Evolutionary conservation across 139 green algal species (phyloP).

Genomic region (Chlamydomonas schloesseri): DNA sequence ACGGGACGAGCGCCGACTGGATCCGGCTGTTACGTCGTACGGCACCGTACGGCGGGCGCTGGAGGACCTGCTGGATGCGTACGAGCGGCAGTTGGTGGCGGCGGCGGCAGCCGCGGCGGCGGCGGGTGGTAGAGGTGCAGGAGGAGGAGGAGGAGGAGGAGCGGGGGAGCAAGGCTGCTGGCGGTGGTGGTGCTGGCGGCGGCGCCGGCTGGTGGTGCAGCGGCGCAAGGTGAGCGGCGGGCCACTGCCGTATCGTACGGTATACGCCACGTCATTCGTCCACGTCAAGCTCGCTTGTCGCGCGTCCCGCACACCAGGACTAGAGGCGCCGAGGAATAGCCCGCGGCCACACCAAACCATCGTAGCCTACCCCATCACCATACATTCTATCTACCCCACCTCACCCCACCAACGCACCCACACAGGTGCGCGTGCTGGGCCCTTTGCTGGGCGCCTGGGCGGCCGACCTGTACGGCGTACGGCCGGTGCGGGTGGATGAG

Average conservation of each 20-base stretch:
- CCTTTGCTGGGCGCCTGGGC: constrained; percentile 67
- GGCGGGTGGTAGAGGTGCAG: neutral
- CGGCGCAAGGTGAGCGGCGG: too few relatives aligned
- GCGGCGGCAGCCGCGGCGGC: neutral
- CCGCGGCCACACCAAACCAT: too few relatives aligned
- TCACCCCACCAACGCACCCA: neutral
- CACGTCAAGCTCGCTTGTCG: too few relatives aligned
- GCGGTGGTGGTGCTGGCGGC: neutral
- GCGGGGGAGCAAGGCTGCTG: neutral
- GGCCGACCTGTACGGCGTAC: constrained; percentile 65
- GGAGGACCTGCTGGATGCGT: constrained; percentile 65
- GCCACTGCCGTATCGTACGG: too few relatives aligned
- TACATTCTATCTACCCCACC: too few relatives aligned
- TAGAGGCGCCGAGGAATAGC: too few relatives aligned
- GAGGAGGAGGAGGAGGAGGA: neutral
- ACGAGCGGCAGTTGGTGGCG: constrained; percentile 49
- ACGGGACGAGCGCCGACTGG: constrained; percentile 55
- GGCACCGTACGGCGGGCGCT: constrained; percentile 22
- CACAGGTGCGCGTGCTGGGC: constrained; percentile 64
- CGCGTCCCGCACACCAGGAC: too few relatives aligned
- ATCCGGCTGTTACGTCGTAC: constrained; percentile 57
- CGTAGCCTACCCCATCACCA: too few relatives aligned
- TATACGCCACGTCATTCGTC: too few relatives aligned
- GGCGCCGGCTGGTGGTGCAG: too few relatives aligned
- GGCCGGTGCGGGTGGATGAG: constrained; percentile 66